Base-by-base conservation (phyloP, 2,329 filamentous ascomycete genomes). In the Mycogone perniciosa region DNA sequence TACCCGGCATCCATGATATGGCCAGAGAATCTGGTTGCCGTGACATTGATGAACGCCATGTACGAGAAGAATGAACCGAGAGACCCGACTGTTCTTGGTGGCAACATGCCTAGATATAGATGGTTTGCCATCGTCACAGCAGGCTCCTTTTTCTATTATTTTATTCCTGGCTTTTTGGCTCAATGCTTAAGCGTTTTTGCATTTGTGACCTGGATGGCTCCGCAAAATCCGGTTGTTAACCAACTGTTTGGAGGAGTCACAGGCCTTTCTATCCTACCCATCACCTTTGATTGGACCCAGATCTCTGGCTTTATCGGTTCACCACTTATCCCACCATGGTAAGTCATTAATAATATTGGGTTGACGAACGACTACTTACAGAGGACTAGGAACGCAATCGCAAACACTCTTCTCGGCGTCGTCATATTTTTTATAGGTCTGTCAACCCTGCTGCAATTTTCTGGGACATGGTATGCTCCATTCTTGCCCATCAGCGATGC, bases 261-360 rank as follows among this genome's bases (percentile, higher is more conserved):
- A 0, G 86, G 86, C 0, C 56, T 89, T 4, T 86, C 82, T 0
- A 61, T 89, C 30, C 68, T 89, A 6, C 85, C 86, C 1, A 80
- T 89, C 31, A 88, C 85, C 0, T 88, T 89, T 60, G 86, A 89
- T 70, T 89, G 86, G 85, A 85, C 83, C 5, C 83, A 88, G 58
- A 76, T 88, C 47, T 76, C 83, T 3, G 86, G 84, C 43, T 89
- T 80, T 54, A 73, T 86, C 46, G 79, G 80, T 31, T 86, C 82
- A 7, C 85, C 85, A 20, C 67, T 89, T 35, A 84, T 88, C 45
- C 79, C 84, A 3, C 85, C 85, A 5, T 89, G 84, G 78, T 80
- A 62, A 52, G 74, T 62, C 10, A 8, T 30, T 7, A 10, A 6
- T 27, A 20, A 35, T 7, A 38, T 38, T n/a, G 3, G 3, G 6